phyloP scores from a whole-genome alignment of 129 eudicot species.

The Tagetes erecta region DNA sequence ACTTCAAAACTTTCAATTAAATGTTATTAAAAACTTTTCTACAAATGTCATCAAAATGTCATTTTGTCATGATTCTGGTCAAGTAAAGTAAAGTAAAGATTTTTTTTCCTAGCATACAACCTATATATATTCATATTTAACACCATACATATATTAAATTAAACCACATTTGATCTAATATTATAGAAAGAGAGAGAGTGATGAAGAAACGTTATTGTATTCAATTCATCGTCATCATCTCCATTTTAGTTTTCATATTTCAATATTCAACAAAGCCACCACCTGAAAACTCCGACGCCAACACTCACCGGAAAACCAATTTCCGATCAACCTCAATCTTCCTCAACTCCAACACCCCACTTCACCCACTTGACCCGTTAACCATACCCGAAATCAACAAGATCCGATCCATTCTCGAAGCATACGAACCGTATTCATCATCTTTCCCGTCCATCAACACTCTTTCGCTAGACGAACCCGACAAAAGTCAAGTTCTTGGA shows the following conservation, averaged over 20 bases:
- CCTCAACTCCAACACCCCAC: conserved; percentile 30
- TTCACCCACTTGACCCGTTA: conserved; percentile 68
- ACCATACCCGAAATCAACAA: conserved; percentile 49
- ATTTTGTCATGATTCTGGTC: too few species aligned
- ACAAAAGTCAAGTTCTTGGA: conserved; percentile 39
- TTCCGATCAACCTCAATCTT: conserved; percentile 20
- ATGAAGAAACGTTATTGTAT: conserved; percentile 29
- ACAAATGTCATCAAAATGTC: too few species aligned
- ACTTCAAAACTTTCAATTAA: too few species aligned
- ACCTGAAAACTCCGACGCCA: neutral
- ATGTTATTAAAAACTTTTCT: too few species aligned
- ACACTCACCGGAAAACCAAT: conserved; percentile 22
- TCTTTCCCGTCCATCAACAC: conserved; percentile 46
- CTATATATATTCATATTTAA: too few species aligned
- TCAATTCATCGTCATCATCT: conserved; percentile 19
- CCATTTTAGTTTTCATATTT: conserved; percentile 19
- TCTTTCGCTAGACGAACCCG: conserved; percentile 59
- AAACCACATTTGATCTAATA: too few species aligned
- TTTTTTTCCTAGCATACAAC: too few species aligned
- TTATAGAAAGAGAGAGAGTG: neutral
- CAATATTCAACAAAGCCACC: conserved; percentile 18
- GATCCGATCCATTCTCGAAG: conserved; percentile 40
- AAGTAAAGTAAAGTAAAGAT: too few species aligned
- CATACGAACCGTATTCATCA: conserved; percentile 32
- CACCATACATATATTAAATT: too few species aligned